Evolutionary conservation across 2,329 filamentous ascomycete genomes (phyloP).

Genomic region (Hymenoscyphus linearis): DNA sequence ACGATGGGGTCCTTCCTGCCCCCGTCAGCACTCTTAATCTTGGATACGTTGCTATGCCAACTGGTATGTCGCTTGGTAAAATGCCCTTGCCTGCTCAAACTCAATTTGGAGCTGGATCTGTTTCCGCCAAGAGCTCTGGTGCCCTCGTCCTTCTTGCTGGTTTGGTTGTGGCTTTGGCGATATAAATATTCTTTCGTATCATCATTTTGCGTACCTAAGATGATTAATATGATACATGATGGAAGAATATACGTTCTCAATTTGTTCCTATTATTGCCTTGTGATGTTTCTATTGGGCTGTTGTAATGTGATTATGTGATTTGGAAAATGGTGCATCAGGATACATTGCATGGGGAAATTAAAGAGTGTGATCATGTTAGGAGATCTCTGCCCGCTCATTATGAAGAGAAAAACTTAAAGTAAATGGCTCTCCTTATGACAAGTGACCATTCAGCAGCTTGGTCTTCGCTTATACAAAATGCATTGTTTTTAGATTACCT

Average conservation of each 20-base stretch:
- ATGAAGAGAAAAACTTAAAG: too few relatives aligned
- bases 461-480: too few relatives aligned
- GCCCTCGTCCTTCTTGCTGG: background rate
- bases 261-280: background rate
- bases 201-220: background rate
- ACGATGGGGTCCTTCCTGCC: background rate
- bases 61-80: background rate
- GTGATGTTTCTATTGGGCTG: background rate
- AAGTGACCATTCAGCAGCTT: too few relatives aligned
- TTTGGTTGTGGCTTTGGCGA: background rate
- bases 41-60: background rate
- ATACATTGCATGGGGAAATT: too few relatives aligned
- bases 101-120: background rate
- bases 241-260: background rate
- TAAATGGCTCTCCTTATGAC: too few relatives aligned
- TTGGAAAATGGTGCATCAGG: too few relatives aligned
- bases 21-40: background rate
- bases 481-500: too few relatives aligned
- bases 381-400: too few relatives aligned
- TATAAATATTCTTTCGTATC: background rate
- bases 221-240: background rate
- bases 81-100: too few relatives aligned
- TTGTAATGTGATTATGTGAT: too few relatives aligned
- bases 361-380: too few relatives aligned
- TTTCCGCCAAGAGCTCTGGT: background rate